These are phyloP conservation scores for grape (Vitis vinifera) DNA, from an alignment of 164 flowering plant species.

Conservation along the genomic window ASM3070453v1 NC_081821.1:7551001-7551500, in stretches of 20 bases:
- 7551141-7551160: conserved; percentile 34
- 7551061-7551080: conserved; percentile 40
- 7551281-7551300: conserved; percentile 2
- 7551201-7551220: conserved; percentile 31
- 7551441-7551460: conserved; percentile 3
- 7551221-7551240: conserved; percentile 28
- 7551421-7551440: not conserved
- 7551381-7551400: too few relatives aligned
- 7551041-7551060: conserved; percentile 38
- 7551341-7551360: not conserved
- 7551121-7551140: conserved; percentile 3
- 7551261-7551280: conserved; percentile 12
- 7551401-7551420: not conserved
- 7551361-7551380: too few relatives aligned
- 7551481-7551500: not conserved
- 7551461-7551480: conserved; percentile 11
- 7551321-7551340: conserved; percentile 17
- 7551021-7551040: conserved; percentile 30
- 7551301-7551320: conserved; percentile 4
- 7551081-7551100: conserved; percentile 46
- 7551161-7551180: conserved; percentile 43
- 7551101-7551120: conserved; percentile 19
- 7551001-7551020: conserved; percentile 36
- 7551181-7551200: conserved; percentile 36
- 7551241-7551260: conserved; percentile 11